Evolutionary conservation across 2,329 filamentous ascomycete genomes (phyloP), one percentile per base, ranked within the genome.

Genomic region (Cordyceps farinosa): DNA sequence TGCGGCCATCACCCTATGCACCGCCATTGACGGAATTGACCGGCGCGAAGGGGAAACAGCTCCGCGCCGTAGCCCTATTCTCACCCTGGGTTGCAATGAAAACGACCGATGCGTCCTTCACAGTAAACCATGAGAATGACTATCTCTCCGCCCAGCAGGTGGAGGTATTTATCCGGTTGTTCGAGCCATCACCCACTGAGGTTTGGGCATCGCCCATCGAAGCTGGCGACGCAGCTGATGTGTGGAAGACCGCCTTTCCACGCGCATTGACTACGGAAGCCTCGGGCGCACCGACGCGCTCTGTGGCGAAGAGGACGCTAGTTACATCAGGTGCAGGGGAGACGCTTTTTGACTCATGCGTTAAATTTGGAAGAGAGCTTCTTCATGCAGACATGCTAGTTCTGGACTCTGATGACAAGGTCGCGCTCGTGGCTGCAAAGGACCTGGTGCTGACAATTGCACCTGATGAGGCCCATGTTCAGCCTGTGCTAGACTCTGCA

Each of bases 321-420:
- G 42, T 57, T 3, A 57, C 54, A 7, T 5, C 54, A 11, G 54
- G 54, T 15, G 42, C 54, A n/a, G 54, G 29, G 3, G 54, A 57
- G 54, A 57, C 54, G 9, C 44, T 57, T 22, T 57, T 57, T 57
- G 54, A 57, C 42, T 57, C 54, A 17, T 57, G 54, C 30, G 42
- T 57, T 13, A 47, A 47, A 10, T 57, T 57, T 11, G 54, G 17
- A 27, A 9, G 40, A 15, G 42, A 47, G 42, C 42, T 57, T n/a
- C 42, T 57, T 13, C 27, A 40, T 34, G 54, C 54, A 27, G 54
- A 57, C n/a, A 57, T 57, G 54, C 5, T 47, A 9, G 54, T 57
- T 22, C 30, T 57, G 17, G 54, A 47, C 30, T 47, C 54, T 44
- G 54, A 47, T n/a, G 54, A 57, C 13, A 45, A 57, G 54, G 54